phyloP scores from a whole-genome alignment of 768 basidiomycete genomes.

The Lactarius pseudohatsudake region DNA sequence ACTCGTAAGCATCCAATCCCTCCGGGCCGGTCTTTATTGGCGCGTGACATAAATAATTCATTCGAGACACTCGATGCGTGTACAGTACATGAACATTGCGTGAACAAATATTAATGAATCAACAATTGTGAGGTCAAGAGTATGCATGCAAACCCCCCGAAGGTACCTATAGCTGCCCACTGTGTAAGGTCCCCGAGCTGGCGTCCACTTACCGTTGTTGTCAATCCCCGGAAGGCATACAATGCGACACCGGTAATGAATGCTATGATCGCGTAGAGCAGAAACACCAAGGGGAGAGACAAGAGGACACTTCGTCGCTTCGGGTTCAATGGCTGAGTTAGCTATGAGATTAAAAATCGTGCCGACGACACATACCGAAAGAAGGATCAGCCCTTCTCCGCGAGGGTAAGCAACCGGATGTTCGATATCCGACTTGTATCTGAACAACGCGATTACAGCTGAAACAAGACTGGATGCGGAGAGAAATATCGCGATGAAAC shows the following conservation, averaged over 20 bases:
- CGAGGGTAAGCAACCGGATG: constrained; percentile 44
- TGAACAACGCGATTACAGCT: constrained; percentile 66
- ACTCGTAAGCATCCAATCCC: no score
- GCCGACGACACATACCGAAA: constrained; percentile 39
- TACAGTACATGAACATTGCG: background rate
- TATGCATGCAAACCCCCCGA: constrained; percentile 64
- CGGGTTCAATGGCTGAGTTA: constrained; percentile 19
- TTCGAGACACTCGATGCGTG: background rate
- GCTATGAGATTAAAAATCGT: constrained; percentile 19
- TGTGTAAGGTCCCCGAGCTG: constrained; percentile 60
- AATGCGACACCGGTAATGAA: constrained; percentile 65
- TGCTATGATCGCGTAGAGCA: constrained; percentile 67
- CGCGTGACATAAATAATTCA: background rate
- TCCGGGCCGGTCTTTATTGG: background rate
- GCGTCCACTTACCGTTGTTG: constrained; percentile 40
- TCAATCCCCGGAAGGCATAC: constrained; percentile 60
- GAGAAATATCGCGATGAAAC: constrained; percentile 66
- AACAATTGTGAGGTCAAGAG: constrained; percentile 51
- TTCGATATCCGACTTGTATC: constrained; percentile 65
- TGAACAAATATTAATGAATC: constrained; percentile 16
- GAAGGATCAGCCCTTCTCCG: constrained; percentile 59
- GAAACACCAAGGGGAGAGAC: constrained; percentile 71
- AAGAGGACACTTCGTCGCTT: constrained; percentile 63
- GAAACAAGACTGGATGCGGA: constrained; percentile 69
- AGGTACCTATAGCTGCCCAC: constrained; percentile 60